These are phyloP conservation scores for Colletotrichum lentis DNA, from an alignment of 2,329 filamentous ascomycete genomes.

Conservation along the genomic window DNA sequence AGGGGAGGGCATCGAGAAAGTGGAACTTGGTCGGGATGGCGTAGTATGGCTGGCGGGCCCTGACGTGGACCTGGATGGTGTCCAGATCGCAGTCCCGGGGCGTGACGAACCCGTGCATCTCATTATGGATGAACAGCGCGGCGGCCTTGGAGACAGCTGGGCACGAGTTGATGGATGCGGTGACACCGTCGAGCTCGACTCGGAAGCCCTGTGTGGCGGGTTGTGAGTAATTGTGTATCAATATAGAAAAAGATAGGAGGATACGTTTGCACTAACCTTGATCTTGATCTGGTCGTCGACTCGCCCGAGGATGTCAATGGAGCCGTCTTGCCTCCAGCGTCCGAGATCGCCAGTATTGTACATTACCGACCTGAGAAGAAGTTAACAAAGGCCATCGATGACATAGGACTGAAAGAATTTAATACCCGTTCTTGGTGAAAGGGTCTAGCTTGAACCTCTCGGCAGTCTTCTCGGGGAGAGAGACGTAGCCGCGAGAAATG, in stretches of 20 bases:
- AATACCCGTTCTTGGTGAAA: constrained; percentile 61
- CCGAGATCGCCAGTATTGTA: constrained; percentile 69
- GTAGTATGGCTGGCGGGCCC: constrained; percentile 61
- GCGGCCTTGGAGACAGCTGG: constrained; percentile 57
- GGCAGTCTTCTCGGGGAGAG: constrained; percentile 60
- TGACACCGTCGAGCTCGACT: constrained; percentile 67
- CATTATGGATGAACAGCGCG: constrained; percentile 55
- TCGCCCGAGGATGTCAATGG: constrained; percentile 63
- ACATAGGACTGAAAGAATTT: background rate
- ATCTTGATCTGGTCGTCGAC: constrained; percentile 69
- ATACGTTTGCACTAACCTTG: constrained; percentile 21
- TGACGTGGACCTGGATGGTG: constrained; percentile 50
- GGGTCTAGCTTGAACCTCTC: constrained; percentile 59
- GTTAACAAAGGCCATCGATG: accelerated
- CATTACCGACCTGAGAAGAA: constrained; percentile 55
- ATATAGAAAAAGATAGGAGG: too few relatives aligned
- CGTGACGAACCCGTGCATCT: constrained; percentile 59
- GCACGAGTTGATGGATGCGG: constrained; percentile 56
- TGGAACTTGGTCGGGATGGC: constrained; percentile 59
- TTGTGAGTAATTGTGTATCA: background rate
- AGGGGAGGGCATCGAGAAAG: constrained; percentile 54
- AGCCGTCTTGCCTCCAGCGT: constrained; percentile 62
- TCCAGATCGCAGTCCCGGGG: constrained; percentile 45
- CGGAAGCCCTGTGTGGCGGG: constrained; percentile 57
- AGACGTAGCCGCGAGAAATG: constrained; percentile 64